Evolutionary conservation across 2,329 filamentous ascomycete genomes (phyloP), one percentile per base, ranked within the genome.

Genomic region (Calonectria ilicicola): DNA sequence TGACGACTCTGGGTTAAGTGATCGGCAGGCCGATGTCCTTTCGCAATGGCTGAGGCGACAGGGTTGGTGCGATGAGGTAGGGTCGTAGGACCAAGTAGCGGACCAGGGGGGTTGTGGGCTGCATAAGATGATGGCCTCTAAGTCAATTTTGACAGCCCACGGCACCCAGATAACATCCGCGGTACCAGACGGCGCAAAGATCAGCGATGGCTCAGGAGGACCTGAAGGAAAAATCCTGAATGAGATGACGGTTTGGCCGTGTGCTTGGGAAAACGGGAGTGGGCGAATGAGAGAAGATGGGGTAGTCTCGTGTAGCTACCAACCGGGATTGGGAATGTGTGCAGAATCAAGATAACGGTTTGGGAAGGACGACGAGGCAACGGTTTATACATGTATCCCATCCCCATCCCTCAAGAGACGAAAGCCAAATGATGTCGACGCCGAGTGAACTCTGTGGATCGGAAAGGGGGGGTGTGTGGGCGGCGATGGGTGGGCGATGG

Each of bases 1-100:
- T 89, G 88, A 89, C 86, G 86, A 87, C 84, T 86, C 83, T 84
- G 84, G 86, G 82, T 79, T 85, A 84, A 86, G 83, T 84, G 88
- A 90, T 90, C 88, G 88, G 86, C 89, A 86, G 81, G 81, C 83
- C 84, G 85, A 86, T 87, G 84, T 88, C 86, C 86, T 85, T 84
- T 85, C 82, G 82, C 84, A 84, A 83, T 84, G 83, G 82, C 83
- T 84, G 84, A 85, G 82, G 84, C 79, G 83, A 83, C 83, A 83
- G 85, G 84, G 86, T 85, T 86, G 82, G 79, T 80, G 78, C 80
- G 83, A 84, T 82, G 82, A 83, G 82, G 82, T 82, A 84, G 82
- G 83, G 81, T 81, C 76, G 79, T 78, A 81, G 82, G 80, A 80
- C 80, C 51, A 81, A 86, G 76, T 82, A 80, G 75, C 72, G 73